Conservation (phyloP, 1,139 yeast genomes). For the Pichia sp. region DNA sequence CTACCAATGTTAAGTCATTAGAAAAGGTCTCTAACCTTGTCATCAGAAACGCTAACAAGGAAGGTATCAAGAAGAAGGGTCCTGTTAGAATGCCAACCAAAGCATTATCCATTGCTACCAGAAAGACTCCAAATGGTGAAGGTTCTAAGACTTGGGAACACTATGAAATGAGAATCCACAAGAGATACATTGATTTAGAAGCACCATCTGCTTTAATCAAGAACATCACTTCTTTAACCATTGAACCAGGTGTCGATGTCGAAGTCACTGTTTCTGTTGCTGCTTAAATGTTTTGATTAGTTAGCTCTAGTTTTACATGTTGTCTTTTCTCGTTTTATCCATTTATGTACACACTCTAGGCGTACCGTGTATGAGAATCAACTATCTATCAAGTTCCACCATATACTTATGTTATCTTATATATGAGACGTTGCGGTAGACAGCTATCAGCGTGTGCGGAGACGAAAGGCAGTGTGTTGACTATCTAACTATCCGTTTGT, state of each 20-base stretch:
- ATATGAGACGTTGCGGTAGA: slow-evolving; percentile 54
- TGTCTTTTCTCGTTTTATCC: slow-evolving; percentile 8
- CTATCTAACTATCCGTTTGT: too few relatives aligned
- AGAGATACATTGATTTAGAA: slow-evolving; percentile 98
- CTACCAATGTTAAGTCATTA: slow-evolving; percentile 97
- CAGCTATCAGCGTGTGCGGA: slow-evolving; percentile 43
- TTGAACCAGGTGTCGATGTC: slow-evolving; percentile 64
- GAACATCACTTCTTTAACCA: slow-evolving; percentile 91
- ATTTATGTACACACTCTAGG: slow-evolving; percentile 51
- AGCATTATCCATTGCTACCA: slow-evolving; percentile 97
- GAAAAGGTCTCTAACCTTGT: slow-evolving; percentile 91
- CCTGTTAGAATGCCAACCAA: slow-evolving; percentile 99
- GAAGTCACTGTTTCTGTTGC: slow-evolving; percentile 43
- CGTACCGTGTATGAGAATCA: slow-evolving; percentile 45
- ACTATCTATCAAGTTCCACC: slow-evolving; percentile 19
- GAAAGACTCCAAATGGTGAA: slow-evolving; percentile 99
- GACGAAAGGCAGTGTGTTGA: too few relatives aligned
- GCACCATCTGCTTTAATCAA: slow-evolving; percentile 93
- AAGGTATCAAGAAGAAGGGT: slow-evolving; percentile 87
- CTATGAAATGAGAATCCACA: slow-evolving; percentile 99
- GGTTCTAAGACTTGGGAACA: slow-evolving; percentile 99
- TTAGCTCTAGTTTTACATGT: background rate
- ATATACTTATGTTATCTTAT: slow-evolving; percentile 15
- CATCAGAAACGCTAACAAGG: slow-evolving; percentile 78
- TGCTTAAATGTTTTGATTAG: slow-evolving; percentile 24